Evolutionary conservation across 1,284 basidiomycete species (phyloP).

Genomic region (Moniliella sp.): DNA sequence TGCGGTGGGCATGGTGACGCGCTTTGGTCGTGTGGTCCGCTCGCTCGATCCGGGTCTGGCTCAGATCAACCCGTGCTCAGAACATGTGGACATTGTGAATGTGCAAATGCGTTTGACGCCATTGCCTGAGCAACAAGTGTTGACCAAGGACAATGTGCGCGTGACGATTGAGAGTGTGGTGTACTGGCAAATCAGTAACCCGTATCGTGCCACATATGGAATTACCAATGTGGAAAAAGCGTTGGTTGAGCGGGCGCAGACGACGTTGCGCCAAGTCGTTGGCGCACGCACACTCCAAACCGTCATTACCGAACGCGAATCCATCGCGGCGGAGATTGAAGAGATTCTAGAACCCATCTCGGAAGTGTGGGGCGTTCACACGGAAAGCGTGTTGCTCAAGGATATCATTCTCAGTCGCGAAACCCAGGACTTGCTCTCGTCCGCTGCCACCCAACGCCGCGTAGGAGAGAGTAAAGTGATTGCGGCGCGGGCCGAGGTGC

Average conservation of each 20-base stretch:
- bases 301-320: slow-evolving; percentile 58
- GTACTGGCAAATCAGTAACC: slow-evolving; percentile 48
- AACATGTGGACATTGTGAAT: slow-evolving; percentile 45
- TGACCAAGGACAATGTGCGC: slow-evolving; percentile 58
- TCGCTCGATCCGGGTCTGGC: slow-evolving; percentile 77
- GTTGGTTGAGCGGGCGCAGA: slow-evolving; percentile 76
- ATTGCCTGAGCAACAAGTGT: slow-evolving; percentile 55
- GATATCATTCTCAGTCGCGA: slow-evolving; percentile 81
- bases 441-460: slow-evolving; percentile 74
- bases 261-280: slow-evolving; percentile 79
- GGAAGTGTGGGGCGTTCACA: slow-evolving; percentile 71
- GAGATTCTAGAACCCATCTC: slow-evolving; percentile 49
- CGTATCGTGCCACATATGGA: slow-evolving; percentile 57
- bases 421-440: slow-evolving; percentile 70
- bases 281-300: slow-evolving; percentile 49
- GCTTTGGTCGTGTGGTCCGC: slow-evolving; percentile 78
- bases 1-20: slow-evolving; percentile 64
- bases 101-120: slow-evolving; percentile 79
- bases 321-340: slow-evolving; percentile 80
- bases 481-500: slow-evolving; percentile 81
- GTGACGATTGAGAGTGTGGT: slow-evolving; percentile 69
- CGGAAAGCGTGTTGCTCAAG: slow-evolving; percentile 62
- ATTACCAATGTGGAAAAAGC: slow-evolving; percentile 67
- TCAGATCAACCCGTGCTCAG: slow-evolving; percentile 77
- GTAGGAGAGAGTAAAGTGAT: slow-evolving; percentile 90